Conservation (phyloP, 805 yeast genomes). For the Martiniozyma abietophila region DNA sequence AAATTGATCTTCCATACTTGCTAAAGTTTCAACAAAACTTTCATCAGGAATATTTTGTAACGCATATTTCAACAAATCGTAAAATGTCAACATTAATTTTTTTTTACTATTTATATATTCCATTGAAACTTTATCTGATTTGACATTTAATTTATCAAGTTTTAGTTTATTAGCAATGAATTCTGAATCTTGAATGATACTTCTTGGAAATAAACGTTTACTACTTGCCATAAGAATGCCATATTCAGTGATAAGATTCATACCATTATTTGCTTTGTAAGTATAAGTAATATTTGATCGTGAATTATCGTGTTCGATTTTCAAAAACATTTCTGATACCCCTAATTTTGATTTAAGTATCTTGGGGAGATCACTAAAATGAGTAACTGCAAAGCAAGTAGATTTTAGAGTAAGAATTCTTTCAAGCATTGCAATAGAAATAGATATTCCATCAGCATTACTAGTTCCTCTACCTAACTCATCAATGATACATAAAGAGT, state of each 20-base stretch:
- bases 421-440: slow-evolving; percentile 37
- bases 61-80: slow-evolving; percentile 3
- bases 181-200: slow-evolving; percentile 22
- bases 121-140: too few species aligned
- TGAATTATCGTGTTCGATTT: slow-evolving; percentile 15
- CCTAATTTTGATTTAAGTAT: slow-evolving; percentile 26
- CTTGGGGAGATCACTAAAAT: slow-evolving; percentile 34
- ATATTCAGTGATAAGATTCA: slow-evolving; percentile 16
- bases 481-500: slow-evolving; percentile 36
- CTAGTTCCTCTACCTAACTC: slow-evolving; percentile 49
- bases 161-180: slow-evolving; percentile 18
- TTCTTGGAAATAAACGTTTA: slow-evolving; percentile 17
- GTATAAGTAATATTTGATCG: slow-evolving; percentile 26
- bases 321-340: slow-evolving; percentile 32
- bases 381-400: slow-evolving; percentile 34
- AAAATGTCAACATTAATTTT: slow-evolving; percentile 2
- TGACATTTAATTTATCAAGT: not conserved
- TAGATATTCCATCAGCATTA: slow-evolving; percentile 42
- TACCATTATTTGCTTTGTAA: slow-evolving; percentile 13
- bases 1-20: slow-evolving; percentile 4
- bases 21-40: not conserved
- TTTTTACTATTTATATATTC: not conserved
- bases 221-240: slow-evolving; percentile 28
- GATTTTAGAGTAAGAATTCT: slow-evolving; percentile 22
- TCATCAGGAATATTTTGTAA: slow-evolving; percentile 1